Percentiles rank a stretch among this genome's conserved stretches.
These are phyloP conservation scores for Candida awuae DNA, from an alignment of 805 yeast genomes.

Conservation along the genomic window DNA sequence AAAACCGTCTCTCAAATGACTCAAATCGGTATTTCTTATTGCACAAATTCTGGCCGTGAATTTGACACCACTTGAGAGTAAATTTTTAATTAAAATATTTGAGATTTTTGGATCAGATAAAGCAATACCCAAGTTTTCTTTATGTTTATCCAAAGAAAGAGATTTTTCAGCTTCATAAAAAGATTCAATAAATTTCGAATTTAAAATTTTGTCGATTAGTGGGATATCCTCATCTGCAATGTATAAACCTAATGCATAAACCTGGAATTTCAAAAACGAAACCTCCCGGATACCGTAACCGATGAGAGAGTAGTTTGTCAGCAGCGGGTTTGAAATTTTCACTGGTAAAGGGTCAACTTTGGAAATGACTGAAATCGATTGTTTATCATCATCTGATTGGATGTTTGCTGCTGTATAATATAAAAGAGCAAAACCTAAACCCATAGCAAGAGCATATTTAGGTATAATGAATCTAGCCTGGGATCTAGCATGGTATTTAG, in stretches of 20 bases:
- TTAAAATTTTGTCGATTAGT: conserved; percentile 34
- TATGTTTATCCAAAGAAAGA: conserved; percentile 22
- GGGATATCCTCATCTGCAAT: conserved; percentile 51
- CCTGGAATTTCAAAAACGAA: conserved; percentile 73
- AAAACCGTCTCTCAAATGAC: conserved; percentile 84
- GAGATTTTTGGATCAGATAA: conserved; percentile 48
- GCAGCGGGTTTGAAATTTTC: conserved; percentile 13
- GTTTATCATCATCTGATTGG: not conserved
- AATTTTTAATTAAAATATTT: conserved; percentile 42
- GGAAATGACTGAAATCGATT: not conserved
- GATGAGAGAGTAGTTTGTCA: conserved; percentile 41
- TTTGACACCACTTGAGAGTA: conserved; percentile 52
- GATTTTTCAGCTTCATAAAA: conserved; percentile 18
- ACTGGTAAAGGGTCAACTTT: conserved; percentile 24
- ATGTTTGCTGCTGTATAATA: too few species aligned
- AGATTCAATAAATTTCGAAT: conserved; percentile 34
- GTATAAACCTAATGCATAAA: conserved; percentile 82
- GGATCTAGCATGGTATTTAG: too few species aligned
- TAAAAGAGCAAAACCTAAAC: too few species aligned
- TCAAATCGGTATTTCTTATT: conserved; percentile 82
- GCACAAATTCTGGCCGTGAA: conserved; percentile 76
- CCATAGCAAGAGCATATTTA: too few species aligned
- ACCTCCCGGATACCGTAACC: conserved; percentile 83
- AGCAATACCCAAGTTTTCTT: conserved; percentile 34
- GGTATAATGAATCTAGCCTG: too few species aligned